Conservation (phyloP, 345 rosid genomes). For the Rubroshorea leprosula region DNA sequence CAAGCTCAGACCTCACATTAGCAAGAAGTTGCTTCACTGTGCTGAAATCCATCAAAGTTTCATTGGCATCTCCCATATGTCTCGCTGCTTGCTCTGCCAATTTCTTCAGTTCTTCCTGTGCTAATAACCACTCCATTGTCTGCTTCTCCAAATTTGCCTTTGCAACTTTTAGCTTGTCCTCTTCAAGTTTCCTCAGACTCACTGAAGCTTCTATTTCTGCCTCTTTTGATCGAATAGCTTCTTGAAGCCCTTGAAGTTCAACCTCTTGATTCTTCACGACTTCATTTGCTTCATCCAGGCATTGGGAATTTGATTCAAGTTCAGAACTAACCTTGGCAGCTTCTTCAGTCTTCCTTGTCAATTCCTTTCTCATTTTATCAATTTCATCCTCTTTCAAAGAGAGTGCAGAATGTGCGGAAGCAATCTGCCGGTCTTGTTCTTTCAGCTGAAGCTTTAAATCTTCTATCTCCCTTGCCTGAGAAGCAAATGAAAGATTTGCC, state of each 20-base stretch:
- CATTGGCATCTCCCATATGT: slow-evolving; percentile 41
- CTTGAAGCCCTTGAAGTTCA: slow-evolving; percentile 53
- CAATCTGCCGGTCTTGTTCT: slow-evolving; percentile 49
- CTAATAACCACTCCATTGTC: slow-evolving; percentile 65
- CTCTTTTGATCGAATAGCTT: slow-evolving; percentile 47
- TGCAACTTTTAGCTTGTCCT: slow-evolving; percentile 54
- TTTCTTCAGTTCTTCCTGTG: slow-evolving; percentile 55
- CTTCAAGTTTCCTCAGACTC: slow-evolving; percentile 42
- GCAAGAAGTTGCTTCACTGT: slow-evolving; percentile 66
- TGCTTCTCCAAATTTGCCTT: slow-evolving; percentile 60
- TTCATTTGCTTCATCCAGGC: slow-evolving; percentile 55
- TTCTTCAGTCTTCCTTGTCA: slow-evolving; percentile 44
- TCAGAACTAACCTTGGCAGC: slow-evolving; percentile 36
- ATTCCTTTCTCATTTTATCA: slow-evolving; percentile 40
- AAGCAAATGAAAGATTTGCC: slow-evolving; percentile 48
- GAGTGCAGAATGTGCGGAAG: slow-evolving; percentile 36
- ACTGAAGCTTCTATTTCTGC: slow-evolving; percentile 50
- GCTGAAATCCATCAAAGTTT: slow-evolving; percentile 49
- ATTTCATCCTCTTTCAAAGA: slow-evolving; percentile 52
- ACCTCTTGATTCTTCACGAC: slow-evolving; percentile 56
- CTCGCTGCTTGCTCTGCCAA: slow-evolving; percentile 39
- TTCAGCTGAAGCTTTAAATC: slow-evolving; percentile 47
- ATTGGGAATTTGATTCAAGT: slow-evolving; percentile 42
- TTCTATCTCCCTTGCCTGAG: slow-evolving; percentile 65
- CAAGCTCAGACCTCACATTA: slow-evolving; percentile 66